phyloP scores from a whole-genome alignment of 1,284 basidiomycete genomes.

The Moniliella sp. region DNA sequence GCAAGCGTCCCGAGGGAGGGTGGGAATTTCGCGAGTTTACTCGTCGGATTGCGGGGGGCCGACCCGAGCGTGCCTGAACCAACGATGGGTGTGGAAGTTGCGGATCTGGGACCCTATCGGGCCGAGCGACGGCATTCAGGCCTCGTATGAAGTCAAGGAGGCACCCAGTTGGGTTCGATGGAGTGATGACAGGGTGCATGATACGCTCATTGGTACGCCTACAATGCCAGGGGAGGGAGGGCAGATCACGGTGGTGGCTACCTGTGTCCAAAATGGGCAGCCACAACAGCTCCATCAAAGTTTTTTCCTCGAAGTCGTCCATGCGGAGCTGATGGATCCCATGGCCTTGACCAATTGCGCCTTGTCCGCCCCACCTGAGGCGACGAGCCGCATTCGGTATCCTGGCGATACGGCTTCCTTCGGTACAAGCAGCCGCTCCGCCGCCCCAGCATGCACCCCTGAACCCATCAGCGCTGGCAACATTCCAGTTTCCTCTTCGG shows the following conservation, averaged over 20 bases:
- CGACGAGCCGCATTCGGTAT: too few species aligned
- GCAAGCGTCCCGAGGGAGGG: slow-evolving; percentile 48
- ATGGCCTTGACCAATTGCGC: too few species aligned
- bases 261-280: slow-evolving; percentile 20
- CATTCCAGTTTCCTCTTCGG: too few species aligned
- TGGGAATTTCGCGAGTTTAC: slow-evolving; percentile 85
- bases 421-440: too few species aligned
- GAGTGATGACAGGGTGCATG: slow-evolving; percentile 9
- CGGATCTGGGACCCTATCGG: slow-evolving; percentile 86
- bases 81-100: slow-evolving; percentile 76
- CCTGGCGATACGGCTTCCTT: too few species aligned
- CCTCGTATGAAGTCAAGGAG: slow-evolving; percentile 55
- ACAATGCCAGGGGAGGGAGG: slow-evolving; percentile 11
- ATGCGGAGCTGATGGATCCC: too few species aligned
- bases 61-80: slow-evolving; percentile 43
- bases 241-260: slow-evolving; percentile 16
- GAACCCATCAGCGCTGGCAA: too few species aligned
- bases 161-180: slow-evolving; percentile 63
- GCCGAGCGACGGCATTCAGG: slow-evolving; percentile 40
- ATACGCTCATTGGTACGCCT: slow-evolving; percentile 16
- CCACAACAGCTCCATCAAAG: slow-evolving; percentile 21
- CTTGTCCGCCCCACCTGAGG: too few species aligned
- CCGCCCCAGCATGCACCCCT: too few species aligned
- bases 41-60: slow-evolving; percentile 34
- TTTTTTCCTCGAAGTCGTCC: too few species aligned